Conservation (phyloP, 306 rosid genomes). For the Dicorynia guianensis region DNA sequence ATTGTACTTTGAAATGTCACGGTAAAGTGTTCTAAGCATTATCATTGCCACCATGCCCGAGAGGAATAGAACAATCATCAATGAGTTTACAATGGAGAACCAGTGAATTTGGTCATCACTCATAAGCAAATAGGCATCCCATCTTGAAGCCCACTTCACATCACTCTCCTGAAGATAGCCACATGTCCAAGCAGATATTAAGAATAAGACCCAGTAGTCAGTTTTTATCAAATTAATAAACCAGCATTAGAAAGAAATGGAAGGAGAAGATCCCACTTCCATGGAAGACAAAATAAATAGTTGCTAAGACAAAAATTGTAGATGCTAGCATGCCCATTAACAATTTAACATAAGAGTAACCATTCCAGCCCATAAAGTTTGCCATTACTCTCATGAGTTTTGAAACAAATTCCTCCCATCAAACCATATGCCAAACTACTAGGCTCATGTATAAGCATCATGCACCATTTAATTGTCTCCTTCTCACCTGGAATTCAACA, state of each 20-base stretch:
- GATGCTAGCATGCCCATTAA: background rate
- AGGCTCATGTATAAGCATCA: constrained; percentile 11
- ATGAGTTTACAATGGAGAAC: constrained; percentile 94
- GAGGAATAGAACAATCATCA: constrained; percentile 98
- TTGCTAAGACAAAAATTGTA: constrained; percentile 3
- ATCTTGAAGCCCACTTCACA: constrained; percentile 99
- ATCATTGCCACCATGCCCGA: constrained; percentile 99
- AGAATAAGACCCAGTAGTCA: constrained; percentile 34
- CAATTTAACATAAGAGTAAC: background rate
- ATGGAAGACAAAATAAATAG: constrained; percentile 12
- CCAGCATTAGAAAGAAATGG: background rate
- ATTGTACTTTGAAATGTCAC: constrained; percentile 95
- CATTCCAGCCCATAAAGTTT: background rate
- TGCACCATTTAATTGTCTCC: constrained; percentile 17
- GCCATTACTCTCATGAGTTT: background rate
- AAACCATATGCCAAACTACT: constrained; percentile 19
- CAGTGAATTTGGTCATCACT: constrained; percentile 96
- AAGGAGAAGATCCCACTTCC: constrained; percentile 3
- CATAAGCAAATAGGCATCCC: constrained; percentile 99
- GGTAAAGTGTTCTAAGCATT: constrained; percentile 95
- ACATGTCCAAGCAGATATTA: constrained; percentile 34
- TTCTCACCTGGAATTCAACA: constrained; percentile 89
- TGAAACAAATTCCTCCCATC: constrained; percentile 7
- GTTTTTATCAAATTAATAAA: constrained; percentile 6
- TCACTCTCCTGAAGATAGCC: constrained; percentile 74